Evolutionary conservation across 805 yeast genomes (phyloP).

Genomic region (Kregervanrija pseudodelftensis): DNA sequence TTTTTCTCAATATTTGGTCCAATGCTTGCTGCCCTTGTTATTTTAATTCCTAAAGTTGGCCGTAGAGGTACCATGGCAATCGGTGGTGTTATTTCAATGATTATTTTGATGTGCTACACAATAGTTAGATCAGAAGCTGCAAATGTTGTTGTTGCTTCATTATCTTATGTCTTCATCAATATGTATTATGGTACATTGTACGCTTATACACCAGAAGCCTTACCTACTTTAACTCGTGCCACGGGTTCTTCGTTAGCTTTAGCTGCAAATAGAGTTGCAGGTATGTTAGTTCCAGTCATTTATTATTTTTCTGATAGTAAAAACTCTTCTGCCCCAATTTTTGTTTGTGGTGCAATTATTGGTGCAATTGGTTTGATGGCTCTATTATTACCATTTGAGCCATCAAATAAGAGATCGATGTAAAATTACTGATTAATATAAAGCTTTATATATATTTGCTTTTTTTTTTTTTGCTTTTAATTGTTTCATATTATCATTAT

Average conservation of each 20-base stretch:
- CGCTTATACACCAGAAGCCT: conserved; percentile 61
- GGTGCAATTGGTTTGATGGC: conserved; percentile 40
- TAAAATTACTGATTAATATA: conserved; percentile 10
- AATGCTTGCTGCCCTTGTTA: conserved; percentile 37
- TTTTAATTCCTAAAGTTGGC: conserved; percentile 33
- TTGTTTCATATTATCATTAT: too few species aligned
- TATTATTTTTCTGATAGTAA: conserved; percentile 41
- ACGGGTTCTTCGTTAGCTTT: conserved; percentile 57
- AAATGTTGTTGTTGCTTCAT: conserved; percentile 43
- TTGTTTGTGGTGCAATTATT: conserved; percentile 52
- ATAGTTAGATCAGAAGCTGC: conserved; percentile 48
- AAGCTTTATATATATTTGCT: too few species aligned
- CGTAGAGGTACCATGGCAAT: conserved; percentile 49
- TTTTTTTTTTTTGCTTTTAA: too few species aligned
- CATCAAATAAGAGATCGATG: conserved; percentile 33
- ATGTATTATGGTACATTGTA: conserved; percentile 53
- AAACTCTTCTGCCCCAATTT: conserved; percentile 51
- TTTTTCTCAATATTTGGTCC: conserved; percentile 46
- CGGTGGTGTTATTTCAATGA: conserved; percentile 49
- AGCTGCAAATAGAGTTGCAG: conserved; percentile 45
- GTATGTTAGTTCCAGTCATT: conserved; percentile 52
- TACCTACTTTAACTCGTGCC: conserved; percentile 46
- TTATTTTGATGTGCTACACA: conserved; percentile 55
- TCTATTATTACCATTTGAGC: conserved; percentile 43
- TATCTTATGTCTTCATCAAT: conserved; percentile 41